A percentile compares a stretch with the other conserved stretches of the same genome.
Evolutionary conservation across 176 grass and related monocot species (phyloP).

Genomic region (Phyllostachys edulis): DNA sequence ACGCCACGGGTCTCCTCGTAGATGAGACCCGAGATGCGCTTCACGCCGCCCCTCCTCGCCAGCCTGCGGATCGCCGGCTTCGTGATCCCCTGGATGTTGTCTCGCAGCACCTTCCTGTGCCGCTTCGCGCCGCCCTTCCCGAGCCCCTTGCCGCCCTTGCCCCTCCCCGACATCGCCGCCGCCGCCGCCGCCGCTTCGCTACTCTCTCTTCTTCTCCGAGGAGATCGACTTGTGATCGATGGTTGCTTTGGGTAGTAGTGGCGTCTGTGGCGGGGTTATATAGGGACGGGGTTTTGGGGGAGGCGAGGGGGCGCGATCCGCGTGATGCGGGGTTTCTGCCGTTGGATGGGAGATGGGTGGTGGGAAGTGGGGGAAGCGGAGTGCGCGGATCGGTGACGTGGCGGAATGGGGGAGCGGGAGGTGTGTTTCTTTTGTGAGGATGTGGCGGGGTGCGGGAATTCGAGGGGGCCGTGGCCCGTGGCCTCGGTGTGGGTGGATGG

Average conservation of each 20-base stretch:
- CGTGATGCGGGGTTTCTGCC: neutral
- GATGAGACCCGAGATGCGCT: constrained; percentile 90
- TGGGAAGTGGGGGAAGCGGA: rapidly evolving
- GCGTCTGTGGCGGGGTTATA: neutral
- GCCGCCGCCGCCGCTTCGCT: neutral
- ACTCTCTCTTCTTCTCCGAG: neutral
- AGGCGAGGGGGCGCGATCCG: constrained; percentile 27
- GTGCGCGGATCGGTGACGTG: constrained; percentile 70
- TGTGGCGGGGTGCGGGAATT: constrained; percentile 6
- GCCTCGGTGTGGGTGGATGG: neutral
- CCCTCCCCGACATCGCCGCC: constrained; percentile 65
- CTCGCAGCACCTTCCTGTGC: constrained; percentile 82
- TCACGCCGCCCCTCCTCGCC: constrained; percentile 79
- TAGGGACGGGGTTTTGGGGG: neutral
- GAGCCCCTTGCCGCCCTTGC: constrained; percentile 91
- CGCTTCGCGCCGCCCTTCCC: constrained; percentile 89
- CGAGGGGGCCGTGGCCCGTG: neutral
- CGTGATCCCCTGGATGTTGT: constrained; percentile 97
- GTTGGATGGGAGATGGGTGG: constrained; percentile 39
- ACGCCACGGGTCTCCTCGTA: constrained; percentile 98
- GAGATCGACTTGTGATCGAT: neutral
- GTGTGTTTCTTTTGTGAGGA: constrained; percentile 66
- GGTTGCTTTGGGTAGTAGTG: neutral
- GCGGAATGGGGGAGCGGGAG: neutral
- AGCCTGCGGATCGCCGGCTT: constrained; percentile 85